These are phyloP conservation scores for Scytalidium lignicola DNA, from an alignment of 2,329 filamentous ascomycete genomes.

Conservation along the genomic window DNA sequence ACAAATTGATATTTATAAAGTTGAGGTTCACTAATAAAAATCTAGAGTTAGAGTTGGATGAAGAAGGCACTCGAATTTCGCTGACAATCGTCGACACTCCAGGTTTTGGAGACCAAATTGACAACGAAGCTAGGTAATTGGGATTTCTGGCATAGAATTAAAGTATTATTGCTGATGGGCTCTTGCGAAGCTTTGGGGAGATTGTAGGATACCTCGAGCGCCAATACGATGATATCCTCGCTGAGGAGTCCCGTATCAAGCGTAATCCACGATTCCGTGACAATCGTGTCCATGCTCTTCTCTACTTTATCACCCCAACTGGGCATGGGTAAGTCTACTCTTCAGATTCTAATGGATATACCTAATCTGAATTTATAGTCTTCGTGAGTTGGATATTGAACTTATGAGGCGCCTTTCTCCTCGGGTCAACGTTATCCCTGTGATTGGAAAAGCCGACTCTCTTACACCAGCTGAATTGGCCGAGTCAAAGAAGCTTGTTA, in stretches of 20 bases:
- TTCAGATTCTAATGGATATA: background rate
- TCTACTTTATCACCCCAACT: constrained; percentile 99
- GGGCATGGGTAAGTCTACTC: constrained; percentile 72
- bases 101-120: constrained; percentile 97
- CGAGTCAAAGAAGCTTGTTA: constrained; percentile 99
- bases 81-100: constrained; percentile 98
- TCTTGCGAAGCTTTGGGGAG: constrained; percentile 72
- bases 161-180: constrained; percentile 22
- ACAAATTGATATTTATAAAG: background rate
- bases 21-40: constrained; percentile 27
- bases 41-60: constrained; percentile 86
- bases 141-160: constrained; percentile 1
- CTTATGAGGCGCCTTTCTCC: constrained; percentile 99
- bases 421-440: constrained; percentile 96
- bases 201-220: constrained; percentile 98
- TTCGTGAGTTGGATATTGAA: constrained; percentile 98
- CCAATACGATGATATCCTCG: constrained; percentile 99
- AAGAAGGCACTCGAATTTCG: constrained; percentile 97
- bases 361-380: constrained; percentile 43
- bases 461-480: constrained; percentile 94
- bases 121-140: constrained; percentile 89
- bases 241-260: constrained; percentile 99
- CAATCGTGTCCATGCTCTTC: constrained; percentile 95
- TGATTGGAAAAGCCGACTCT: constrained; percentile 97
- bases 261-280: constrained; percentile 99